A percentile compares a stretch with the other conserved stretches of the same genome.
These are phyloP conservation scores for Edaphochlamys debaryana DNA, from an alignment of 139 green algal species.

Conservation along the genomic window DNA sequence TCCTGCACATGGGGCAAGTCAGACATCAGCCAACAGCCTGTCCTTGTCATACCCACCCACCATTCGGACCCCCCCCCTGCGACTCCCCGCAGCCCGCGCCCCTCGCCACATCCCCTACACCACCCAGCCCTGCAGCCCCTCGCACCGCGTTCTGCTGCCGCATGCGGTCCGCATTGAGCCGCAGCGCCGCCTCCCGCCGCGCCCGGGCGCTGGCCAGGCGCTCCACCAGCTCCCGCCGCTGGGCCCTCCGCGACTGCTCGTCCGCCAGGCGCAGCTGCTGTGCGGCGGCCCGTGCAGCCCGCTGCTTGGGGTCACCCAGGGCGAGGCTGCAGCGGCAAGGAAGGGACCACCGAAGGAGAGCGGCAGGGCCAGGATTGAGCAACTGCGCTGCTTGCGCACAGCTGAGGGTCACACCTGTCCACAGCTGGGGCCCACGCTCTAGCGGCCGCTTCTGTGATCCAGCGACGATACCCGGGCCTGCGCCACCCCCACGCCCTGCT, in stretches of 20 bases:
- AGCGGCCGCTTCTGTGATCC: no score
- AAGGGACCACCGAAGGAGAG: not conserved
- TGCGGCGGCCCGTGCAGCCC: not conserved
- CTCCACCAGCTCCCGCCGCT: slow-evolving; percentile 28
- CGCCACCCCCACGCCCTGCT: no score
- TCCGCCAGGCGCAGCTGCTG: not conserved
- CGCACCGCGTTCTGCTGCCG: slow-evolving; percentile 1
- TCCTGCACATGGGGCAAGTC: not conserved
- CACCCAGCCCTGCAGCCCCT: no score
- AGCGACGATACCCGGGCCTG: no score
- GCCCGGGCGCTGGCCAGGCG: not conserved
- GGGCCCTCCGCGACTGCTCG: not conserved
- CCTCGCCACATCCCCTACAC: no score
- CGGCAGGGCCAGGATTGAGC: no score
- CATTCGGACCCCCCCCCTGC: no score
- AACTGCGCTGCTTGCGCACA: no score
- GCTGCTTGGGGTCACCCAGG: slow-evolving; percentile 24
- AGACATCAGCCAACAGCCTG: not conserved
- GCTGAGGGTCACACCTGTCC: no score
- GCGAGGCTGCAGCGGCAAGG: not conserved
- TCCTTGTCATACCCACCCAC: no score
- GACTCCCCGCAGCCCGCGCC: no score
- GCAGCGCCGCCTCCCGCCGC: slow-evolving; percentile 16
- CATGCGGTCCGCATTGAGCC: not conserved
- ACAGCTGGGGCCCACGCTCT: no score